Evolutionary conservation across 129 eudicot genomes (phyloP), one percentile per base, ranked within the genome.

Genomic region (Tagetes patula): DNA sequence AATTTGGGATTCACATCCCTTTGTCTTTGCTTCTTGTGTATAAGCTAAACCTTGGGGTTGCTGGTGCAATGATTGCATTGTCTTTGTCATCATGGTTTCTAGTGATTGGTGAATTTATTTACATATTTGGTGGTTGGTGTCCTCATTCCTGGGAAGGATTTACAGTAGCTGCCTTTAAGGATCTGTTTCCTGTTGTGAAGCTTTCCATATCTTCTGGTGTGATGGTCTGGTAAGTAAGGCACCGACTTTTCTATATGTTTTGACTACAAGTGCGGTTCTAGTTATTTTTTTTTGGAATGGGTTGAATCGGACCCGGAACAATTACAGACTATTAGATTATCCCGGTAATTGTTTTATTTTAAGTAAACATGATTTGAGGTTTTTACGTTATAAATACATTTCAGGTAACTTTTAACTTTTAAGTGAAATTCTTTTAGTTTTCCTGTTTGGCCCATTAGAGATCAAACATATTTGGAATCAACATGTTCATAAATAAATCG

Each of bases 191-290:
- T 8, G 89, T 87, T 34, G 74, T 90, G 33, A 90, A 87, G 91
- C 93, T 87, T 63, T 90, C 96, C 1, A 48, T 85, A 14, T 85
- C 96, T 40, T 90, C 96, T n/a, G 96, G 96, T 41, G 75, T 90
- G 31, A 90, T 90, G 96, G 87, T 90, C 54, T 90, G 96, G 96
- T 87, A 85, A 75, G 79, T 52, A 34, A 55, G 31, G 56, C n/a
- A 60, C 6, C 45, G 6, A 45, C 55, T 76, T 65, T 13, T 64
- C 27, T 8, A 7, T 64, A 14, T 20, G 5, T 38, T 50, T 38
- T 8, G 39, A 56, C 38, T 31, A 56, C 4, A 27, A 31, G 13
- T 56, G 63, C 32, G 4, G 14, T 2, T 52, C 59, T 52, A 52
- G 20, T 52, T 52, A 13, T 49, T 49, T 13, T 47, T 47, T 47